Percentiles rank a stretch among this genome's conserved stretches.
Evolutionary conservation across 345 rosid genomes (phyloP).

Genomic region (Hibiscus trionum): DNA sequence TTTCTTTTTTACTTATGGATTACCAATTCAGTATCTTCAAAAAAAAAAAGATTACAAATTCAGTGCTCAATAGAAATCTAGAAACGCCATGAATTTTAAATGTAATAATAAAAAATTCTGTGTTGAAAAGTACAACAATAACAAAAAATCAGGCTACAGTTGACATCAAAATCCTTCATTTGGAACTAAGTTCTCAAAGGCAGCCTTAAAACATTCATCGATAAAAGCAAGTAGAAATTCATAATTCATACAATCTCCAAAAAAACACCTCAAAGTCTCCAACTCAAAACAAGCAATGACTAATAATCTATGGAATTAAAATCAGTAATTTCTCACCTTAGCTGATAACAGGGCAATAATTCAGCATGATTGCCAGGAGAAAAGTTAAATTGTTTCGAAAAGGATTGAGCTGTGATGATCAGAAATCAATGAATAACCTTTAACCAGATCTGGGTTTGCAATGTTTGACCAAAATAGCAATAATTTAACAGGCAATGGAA

Average conservation of each 20-base stretch:
- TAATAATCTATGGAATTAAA: not conserved
- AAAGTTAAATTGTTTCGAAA: not conserved
- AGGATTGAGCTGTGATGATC: not conserved
- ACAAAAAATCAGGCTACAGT: not conserved
- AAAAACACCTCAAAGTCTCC: not conserved
- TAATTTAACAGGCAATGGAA: not conserved
- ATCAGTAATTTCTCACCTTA: not conserved
- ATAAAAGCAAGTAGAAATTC: not conserved
- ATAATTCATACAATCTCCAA: not conserved
- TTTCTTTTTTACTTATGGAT: not conserved
- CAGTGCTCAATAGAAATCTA: not conserved
- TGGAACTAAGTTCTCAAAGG: not conserved
- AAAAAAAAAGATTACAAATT: not conserved
- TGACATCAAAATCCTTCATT: not conserved
- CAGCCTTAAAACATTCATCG: too few relatives aligned
- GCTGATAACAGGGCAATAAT: not conserved
- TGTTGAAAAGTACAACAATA: not conserved
- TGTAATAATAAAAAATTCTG: not conserved
- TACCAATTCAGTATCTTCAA: not conserved
- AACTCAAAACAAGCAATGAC: not conserved
- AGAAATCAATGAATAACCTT: slow-evolving; percentile 7
- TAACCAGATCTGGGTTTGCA: slow-evolving; percentile 11
- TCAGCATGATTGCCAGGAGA: not conserved
- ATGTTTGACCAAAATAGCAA: not conserved
- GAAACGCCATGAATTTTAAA: not conserved